Percentiles rank a stretch among this genome's conserved stretches.
phyloP scores from a whole-genome alignment of 495 filamentous ascomycete genomes.

The Chaetomium fimeti region DNA sequence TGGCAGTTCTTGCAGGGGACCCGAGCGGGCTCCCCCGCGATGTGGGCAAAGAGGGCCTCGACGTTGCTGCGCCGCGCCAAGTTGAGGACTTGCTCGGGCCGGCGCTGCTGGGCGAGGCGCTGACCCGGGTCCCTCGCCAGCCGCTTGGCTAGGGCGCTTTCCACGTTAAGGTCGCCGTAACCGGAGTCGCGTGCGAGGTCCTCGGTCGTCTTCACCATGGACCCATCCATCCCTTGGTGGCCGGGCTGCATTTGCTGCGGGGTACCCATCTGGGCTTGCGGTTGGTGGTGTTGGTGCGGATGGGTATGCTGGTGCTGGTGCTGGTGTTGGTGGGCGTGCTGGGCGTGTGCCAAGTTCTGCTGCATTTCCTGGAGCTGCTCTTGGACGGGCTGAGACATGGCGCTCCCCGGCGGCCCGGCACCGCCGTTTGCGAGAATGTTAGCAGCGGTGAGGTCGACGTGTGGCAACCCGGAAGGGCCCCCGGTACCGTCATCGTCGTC shows the following conservation, averaged over 20 bases:
- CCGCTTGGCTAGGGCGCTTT: slow-evolving; percentile 50
- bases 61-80: slow-evolving; percentile 49
- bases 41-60: slow-evolving; percentile 52
- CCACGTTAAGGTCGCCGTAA: slow-evolving; percentile 42
- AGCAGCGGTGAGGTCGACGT: slow-evolving; percentile 36
- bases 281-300: slow-evolving; percentile 28
- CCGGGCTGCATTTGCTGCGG: slow-evolving; percentile 33
- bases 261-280: slow-evolving; percentile 27
- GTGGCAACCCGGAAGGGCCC: slow-evolving; percentile 29
- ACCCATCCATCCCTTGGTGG: slow-evolving; percentile 37
- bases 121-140: slow-evolving; percentile 45
- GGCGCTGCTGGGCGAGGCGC: slow-evolving; percentile 47
- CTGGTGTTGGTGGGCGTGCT: slow-evolving; percentile 28
- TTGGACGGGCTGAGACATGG: slow-evolving; percentile 25
- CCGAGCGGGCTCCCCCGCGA: slow-evolving; percentile 44
- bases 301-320: slow-evolving; percentile 29
- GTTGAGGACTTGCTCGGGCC: slow-evolving; percentile 47
- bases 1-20: slow-evolving; percentile 53
- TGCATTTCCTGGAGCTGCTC: slow-evolving; percentile 29
- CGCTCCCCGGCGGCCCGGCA: slow-evolving; percentile 5
- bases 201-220: slow-evolving; percentile 41
- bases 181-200: slow-evolving; percentile 44
- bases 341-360: slow-evolving; percentile 24
- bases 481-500: slow-evolving; percentile 31
- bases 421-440: slow-evolving; percentile 36